phyloP scores from a whole-genome alignment of 345 rosid species.

The Microthlaspi erraticum region DNA sequence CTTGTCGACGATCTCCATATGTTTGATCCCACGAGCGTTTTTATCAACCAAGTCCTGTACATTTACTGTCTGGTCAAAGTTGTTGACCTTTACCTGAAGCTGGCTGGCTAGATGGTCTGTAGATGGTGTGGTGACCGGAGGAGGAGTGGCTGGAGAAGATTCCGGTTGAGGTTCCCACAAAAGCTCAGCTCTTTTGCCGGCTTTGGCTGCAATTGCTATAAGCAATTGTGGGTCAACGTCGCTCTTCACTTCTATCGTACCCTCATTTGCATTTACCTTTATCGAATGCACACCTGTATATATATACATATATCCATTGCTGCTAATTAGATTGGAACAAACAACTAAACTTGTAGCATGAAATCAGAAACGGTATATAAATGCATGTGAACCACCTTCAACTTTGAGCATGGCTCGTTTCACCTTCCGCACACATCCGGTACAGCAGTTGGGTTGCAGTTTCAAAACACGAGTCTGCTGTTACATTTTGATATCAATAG shows the following conservation, averaged over 20 bases:
- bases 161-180: conserved; percentile 13
- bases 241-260: conserved; percentile 23
- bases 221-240: conserved; percentile 23
- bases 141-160: neutral
- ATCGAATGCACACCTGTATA: conserved; percentile 26
- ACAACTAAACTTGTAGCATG: neutral
- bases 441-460: conserved; percentile 10
- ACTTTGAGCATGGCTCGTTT: conserved; percentile 27
- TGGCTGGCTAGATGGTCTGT: neutral
- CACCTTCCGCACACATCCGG: conserved; percentile 11
- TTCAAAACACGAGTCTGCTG: conserved; percentile 28
- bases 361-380: too few species aligned
- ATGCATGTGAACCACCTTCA: conserved; percentile 26
- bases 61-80: conserved; percentile 16
- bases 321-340: neutral
- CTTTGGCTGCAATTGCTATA: conserved; percentile 18
- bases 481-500: neutral
- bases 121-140: neutral
- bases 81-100: conserved; percentile 14
- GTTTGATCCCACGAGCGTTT: conserved; percentile 23
- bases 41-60: conserved; percentile 22
- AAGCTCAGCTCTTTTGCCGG: conserved; percentile 27
- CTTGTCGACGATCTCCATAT: conserved; percentile 24
- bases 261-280: conserved; percentile 23
- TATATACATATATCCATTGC: neutral